phyloP scores from a whole-genome alignment of 2,329 filamentous ascomycete species.

The Sporothrix globosa region DNA sequence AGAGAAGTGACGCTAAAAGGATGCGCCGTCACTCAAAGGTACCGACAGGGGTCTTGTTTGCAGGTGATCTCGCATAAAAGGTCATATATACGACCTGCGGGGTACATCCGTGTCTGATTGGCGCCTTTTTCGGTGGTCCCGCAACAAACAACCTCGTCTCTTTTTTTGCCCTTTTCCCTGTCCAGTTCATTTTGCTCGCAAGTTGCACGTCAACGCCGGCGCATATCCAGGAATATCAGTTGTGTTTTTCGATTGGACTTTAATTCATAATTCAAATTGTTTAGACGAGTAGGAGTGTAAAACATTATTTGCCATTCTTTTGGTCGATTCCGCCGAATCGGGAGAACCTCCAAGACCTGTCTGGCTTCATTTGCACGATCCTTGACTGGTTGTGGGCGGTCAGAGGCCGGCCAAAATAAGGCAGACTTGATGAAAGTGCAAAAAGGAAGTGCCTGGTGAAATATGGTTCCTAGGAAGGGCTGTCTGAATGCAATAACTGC shows the following conservation, averaged over 20 bases:
- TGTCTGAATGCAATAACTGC: no score
- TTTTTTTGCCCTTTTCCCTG: slow-evolving; percentile 6
- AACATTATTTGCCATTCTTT: no score
- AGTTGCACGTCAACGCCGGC: not conserved
- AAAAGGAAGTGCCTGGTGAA: no score
- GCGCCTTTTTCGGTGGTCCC: slow-evolving; percentile 28
- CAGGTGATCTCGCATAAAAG: not conserved
- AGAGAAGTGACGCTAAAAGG: not conserved
- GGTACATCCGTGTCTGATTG: slow-evolving; percentile 25
- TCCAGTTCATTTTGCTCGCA: not conserved
- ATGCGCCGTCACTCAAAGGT: not conserved
- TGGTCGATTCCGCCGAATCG: no score
- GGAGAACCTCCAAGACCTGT: not conserved
- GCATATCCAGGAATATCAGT: not conserved
- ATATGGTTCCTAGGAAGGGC: no score
- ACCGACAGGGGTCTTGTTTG: slow-evolving; percentile 15
- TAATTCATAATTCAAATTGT: no score
- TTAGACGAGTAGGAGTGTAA: no score
- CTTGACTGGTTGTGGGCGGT: not conserved
- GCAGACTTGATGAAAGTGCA: no score
- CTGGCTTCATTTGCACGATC: not conserved
- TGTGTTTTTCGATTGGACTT: not conserved
- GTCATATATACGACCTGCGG: slow-evolving; percentile 21
- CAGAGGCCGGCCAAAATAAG: no score
- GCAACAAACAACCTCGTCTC: slow-evolving; percentile 32